Conservation (phyloP, 2,329 filamentous ascomycete genomes). For the Xylariaceae sp. region DNA sequence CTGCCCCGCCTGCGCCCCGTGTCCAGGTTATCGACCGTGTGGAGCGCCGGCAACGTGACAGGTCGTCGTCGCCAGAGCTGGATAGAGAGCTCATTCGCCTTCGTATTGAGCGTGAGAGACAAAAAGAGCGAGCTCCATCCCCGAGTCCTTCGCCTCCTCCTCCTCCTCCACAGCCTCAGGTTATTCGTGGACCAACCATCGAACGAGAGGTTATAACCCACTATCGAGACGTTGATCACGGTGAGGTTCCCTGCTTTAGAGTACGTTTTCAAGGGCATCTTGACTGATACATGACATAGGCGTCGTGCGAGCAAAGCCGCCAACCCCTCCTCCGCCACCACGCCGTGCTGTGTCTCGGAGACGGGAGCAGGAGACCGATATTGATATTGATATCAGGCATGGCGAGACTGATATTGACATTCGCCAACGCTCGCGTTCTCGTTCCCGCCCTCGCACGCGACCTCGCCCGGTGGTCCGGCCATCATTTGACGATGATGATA, state of each 20-base stretch:
- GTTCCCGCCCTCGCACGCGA: conserved; percentile 40
- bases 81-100: conserved; percentile 45
- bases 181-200: conserved; percentile 73
- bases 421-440: conserved; percentile 38
- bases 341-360: conserved; percentile 42
- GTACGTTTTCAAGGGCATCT: neutral
- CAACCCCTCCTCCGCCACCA: conserved; percentile 49
- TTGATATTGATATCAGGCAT: conserved; percentile 55
- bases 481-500: conserved; percentile 57
- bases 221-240: conserved; percentile 82
- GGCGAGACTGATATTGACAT: conserved; percentile 57
- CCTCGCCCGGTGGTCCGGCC: conserved; percentile 33
- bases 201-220: conserved; percentile 87
- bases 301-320: conserved; percentile 41
- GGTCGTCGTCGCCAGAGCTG: conserved; percentile 38
- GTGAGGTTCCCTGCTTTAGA: conserved; percentile 44
- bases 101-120: conserved; percentile 45
- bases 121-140: conserved; percentile 41
- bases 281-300: conserved; percentile 36
- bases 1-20: conserved; percentile 27
- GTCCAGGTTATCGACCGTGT: conserved; percentile 28
- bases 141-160: conserved; percentile 51
- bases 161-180: conserved; percentile 52
- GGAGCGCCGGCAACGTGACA: conserved; percentile 29
- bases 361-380: conserved; percentile 54